phyloP scores from a whole-genome alignment of 2,329 filamentous ascomycete genomes.

The Trichoderma breve region DNA sequence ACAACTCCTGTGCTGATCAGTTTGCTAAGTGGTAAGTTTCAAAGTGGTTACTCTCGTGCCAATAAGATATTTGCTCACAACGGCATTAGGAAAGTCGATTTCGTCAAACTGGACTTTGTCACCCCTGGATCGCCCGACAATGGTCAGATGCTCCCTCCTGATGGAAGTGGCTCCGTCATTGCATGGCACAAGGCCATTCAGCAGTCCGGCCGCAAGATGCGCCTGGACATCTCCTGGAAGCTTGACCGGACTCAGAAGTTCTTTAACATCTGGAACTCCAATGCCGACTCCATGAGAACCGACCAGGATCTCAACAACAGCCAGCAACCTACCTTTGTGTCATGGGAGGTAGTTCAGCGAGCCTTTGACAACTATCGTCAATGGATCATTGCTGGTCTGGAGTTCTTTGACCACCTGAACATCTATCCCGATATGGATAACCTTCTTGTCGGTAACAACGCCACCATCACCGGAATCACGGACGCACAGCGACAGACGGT shows the following conservation, averaged over 20 bases:
- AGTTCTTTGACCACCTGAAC: constrained; percentile 20
- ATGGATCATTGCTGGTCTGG: constrained; percentile 23
- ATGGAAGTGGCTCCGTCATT: constrained; percentile 22
- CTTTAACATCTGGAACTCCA: constrained; percentile 23
- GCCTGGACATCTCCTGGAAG: constrained; percentile 26
- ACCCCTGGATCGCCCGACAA: constrained; percentile 26
- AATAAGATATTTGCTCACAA: background rate
- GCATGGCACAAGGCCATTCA: constrained; percentile 25
- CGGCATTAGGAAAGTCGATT: constrained; percentile 22
- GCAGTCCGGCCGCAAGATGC: constrained; percentile 23
- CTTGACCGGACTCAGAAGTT: constrained; percentile 24
- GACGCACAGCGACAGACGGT: constrained; percentile 24
- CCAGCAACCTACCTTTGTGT: constrained; percentile 17
- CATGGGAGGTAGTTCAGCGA: constrained; percentile 23
- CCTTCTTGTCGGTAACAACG: constrained; percentile 23
- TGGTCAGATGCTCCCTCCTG: constrained; percentile 23
- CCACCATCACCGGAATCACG: constrained; percentile 21
- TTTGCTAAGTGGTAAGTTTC: constrained; percentile 24
- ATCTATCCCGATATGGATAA: constrained; percentile 25
- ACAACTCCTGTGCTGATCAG: constrained; percentile 23
- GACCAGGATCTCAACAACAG: constrained; percentile 27
- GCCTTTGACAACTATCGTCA: constrained; percentile 26
- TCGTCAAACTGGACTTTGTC: constrained; percentile 25
- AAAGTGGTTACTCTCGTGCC: background rate
- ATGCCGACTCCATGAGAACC: constrained; percentile 25